Evolutionary conservation across 805 yeast genomes (phyloP).

Genomic region (Metschnikowia vanudenii): DNA sequence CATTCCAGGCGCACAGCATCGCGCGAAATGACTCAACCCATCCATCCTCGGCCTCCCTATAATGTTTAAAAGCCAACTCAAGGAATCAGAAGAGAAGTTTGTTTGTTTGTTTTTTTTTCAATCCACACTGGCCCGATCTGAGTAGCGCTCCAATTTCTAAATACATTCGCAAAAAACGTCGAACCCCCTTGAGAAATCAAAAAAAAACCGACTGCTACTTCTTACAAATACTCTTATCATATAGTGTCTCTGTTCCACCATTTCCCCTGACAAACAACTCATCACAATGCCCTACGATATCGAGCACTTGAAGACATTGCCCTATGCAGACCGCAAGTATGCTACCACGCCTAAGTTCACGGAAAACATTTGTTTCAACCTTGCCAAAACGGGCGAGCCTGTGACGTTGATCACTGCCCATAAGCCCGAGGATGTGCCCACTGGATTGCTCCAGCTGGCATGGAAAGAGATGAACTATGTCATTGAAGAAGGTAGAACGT

Average conservation of each 20-base stretch:
- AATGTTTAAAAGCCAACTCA: too few relatives aligned
- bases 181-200: too few relatives aligned
- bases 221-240: too few relatives aligned
- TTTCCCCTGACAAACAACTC: not conserved
- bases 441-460: constrained; percentile 45
- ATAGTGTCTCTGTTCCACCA: too few relatives aligned
- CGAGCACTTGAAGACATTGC: constrained; percentile 21
- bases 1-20: not conserved
- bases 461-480: constrained; percentile 58
- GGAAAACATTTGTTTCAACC: constrained; percentile 36
- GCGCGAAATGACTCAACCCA: not conserved
- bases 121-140: too few relatives aligned
- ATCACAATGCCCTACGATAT: constrained; percentile 8
- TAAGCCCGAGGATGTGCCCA: constrained; percentile 48
- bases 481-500: constrained; percentile 71
- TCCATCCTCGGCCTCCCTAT: not conserved
- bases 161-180: too few relatives aligned
- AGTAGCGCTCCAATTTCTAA: too few relatives aligned
- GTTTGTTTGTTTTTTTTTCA: too few relatives aligned
- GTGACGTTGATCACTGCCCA: constrained; percentile 67
- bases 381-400: constrained; percentile 38
- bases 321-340: constrained; percentile 34
- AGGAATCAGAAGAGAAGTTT: too few relatives aligned
- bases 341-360: constrained; percentile 29
- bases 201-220: too few relatives aligned